Percentiles rank a stretch among this genome's conserved stretches.
Evolutionary conservation across 352 stramenopile genomes (phyloP).

Genomic region (Thalassiosira sp.): DNA sequence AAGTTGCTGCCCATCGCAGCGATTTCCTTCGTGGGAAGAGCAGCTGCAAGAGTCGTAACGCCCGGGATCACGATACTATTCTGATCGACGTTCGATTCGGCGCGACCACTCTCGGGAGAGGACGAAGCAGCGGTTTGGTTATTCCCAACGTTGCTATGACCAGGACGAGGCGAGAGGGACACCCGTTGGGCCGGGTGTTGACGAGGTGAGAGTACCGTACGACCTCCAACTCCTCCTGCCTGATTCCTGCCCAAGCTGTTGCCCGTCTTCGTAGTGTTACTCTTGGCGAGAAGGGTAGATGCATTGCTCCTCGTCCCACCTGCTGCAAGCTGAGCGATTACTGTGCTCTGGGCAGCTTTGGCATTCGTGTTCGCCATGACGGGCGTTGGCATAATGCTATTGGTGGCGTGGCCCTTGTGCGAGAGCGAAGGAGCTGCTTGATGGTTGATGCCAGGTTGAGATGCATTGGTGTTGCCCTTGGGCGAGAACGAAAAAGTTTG

Average conservation of each 20-base stretch:
- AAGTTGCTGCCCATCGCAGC: too few species aligned
- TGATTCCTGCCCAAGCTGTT: too few species aligned
- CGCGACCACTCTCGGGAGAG: background rate
- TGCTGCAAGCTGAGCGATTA: too few species aligned
- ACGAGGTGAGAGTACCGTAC: too few species aligned
- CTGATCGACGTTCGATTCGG: conserved; percentile 1
- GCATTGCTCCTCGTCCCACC: background rate
- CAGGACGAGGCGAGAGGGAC: conserved; percentile 17
- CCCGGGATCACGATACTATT: conserved; percentile 45
- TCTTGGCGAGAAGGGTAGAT: background rate
- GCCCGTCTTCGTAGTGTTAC: too few species aligned
- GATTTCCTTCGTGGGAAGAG: too few species aligned
- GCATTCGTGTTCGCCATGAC: too few species aligned
- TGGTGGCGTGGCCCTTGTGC: background rate
- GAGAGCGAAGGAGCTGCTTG: background rate
- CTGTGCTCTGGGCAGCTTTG: too few species aligned
- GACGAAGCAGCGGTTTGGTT: background rate
- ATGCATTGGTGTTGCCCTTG: background rate
- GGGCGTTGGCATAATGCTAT: too few species aligned
- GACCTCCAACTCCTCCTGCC: too few species aligned
- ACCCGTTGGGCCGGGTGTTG: background rate
- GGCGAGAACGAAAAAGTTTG: background rate
- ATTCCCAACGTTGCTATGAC: background rate
- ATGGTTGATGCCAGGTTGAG: background rate
- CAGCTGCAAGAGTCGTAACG: background rate